phyloP scores from a whole-genome alignment of 2,329 filamentous ascomycete species.

The Diaporthe destruens region DNA sequence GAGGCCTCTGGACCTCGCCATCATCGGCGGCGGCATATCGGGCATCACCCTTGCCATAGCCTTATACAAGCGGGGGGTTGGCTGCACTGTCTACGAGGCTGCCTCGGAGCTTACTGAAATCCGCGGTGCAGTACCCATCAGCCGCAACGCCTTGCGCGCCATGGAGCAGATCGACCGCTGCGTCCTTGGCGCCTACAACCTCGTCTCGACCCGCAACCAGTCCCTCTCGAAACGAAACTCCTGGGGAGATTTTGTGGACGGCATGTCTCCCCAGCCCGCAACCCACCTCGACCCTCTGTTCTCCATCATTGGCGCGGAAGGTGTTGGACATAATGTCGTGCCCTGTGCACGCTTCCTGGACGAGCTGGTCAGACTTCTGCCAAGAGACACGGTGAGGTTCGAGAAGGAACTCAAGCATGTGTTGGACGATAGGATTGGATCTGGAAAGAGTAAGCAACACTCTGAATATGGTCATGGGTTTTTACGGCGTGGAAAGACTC shows the following conservation, averaged over 20 bases:
- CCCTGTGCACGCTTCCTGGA: constrained; percentile 48
- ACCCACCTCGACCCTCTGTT: constrained; percentile 43
- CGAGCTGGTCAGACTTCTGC: constrained; percentile 46
- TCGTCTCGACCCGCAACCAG: constrained; percentile 47
- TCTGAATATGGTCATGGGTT: constrained; percentile 9
- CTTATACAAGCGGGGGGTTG: constrained; percentile 49
- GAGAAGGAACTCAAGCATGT: constrained; percentile 49
- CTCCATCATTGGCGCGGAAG: constrained; percentile 38
- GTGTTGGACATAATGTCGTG: constrained; percentile 44
- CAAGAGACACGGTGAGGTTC: constrained; percentile 44
- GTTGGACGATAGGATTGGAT: constrained; percentile 45
- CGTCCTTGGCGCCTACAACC: constrained; percentile 47
- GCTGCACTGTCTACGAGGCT: constrained; percentile 53
- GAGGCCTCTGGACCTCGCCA: constrained; percentile 51
- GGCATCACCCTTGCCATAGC: constrained; percentile 53
- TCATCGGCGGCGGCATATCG: constrained; percentile 57
- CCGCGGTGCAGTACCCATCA: constrained; percentile 54
- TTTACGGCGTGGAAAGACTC: constrained; percentile 6
- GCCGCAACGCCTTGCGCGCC: constrained; percentile 51
- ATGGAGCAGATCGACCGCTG: constrained; percentile 49
- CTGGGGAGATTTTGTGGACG: constrained; percentile 49
- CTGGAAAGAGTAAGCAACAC: constrained; percentile 33
- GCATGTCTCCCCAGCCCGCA: constrained; percentile 40
- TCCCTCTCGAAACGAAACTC: constrained; percentile 43
- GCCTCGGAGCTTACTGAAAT: constrained; percentile 52